Evolutionary conservation across 31 red algal species (phyloP).

Genomic region (Asparagopsis taxiformis): DNA sequence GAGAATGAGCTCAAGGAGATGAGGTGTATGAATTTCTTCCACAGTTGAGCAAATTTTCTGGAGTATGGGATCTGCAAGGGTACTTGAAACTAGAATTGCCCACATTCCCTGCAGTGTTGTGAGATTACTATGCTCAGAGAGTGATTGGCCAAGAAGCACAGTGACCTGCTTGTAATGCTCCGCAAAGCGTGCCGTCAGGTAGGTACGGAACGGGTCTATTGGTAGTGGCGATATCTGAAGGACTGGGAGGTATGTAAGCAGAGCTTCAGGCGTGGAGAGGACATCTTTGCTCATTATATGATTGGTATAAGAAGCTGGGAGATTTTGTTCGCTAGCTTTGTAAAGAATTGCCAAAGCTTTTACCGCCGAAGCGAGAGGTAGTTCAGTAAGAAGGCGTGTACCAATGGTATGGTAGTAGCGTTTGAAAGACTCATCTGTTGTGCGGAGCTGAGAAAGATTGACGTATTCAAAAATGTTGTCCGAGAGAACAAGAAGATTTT

Average conservation of each 20-base stretch:
- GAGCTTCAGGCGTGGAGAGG: not conserved
- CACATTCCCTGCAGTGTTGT: not conserved
- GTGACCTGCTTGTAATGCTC: not conserved
- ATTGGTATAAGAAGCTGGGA: not conserved
- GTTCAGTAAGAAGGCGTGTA: not conserved
- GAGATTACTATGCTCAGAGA: not conserved
- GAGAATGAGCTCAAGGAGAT: not conserved
- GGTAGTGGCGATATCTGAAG: not conserved
- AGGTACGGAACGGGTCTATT: not conserved
- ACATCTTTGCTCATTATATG: not conserved
- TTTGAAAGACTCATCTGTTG: not conserved
- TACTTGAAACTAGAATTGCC: not conserved
- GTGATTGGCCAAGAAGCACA: not conserved
- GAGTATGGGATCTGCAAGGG: not conserved
- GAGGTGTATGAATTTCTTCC: not conserved
- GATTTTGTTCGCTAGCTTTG: not conserved
- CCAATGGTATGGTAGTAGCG: not conserved
- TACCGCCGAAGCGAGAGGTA: not conserved
- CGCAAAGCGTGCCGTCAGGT: not conserved
- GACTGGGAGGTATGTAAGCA: not conserved
- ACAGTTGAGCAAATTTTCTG: not conserved
- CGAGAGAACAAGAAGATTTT: not conserved
- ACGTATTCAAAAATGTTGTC: not conserved
- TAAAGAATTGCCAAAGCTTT: not conserved
- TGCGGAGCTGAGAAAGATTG: not conserved